phyloP scores from a whole-genome alignment of 164 flowering plant species.

The Aristolochia californica region DNA sequence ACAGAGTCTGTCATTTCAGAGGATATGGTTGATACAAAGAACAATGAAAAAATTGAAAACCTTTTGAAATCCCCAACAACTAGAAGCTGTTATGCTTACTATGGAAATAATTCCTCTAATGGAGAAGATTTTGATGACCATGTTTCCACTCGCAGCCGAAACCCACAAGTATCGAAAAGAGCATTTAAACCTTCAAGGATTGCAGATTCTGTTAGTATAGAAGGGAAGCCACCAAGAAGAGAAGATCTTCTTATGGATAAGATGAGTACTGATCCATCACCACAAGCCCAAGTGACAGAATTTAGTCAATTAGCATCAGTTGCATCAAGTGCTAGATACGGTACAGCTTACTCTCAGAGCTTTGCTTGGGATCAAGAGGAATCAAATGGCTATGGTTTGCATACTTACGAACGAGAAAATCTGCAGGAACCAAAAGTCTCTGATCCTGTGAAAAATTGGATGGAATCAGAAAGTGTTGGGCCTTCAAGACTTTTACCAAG shows the following conservation, averaged over 20 bases:
- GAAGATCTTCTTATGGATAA: constrained; percentile 8
- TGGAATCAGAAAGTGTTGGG: constrained; percentile 18
- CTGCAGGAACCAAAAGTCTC: constrained; percentile 4
- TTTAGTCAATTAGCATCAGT: constrained; percentile 10
- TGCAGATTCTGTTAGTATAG: constrained; percentile 8
- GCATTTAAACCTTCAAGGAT: constrained; percentile 10
- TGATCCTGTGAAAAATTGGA: constrained; percentile 14
- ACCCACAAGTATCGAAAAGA: constrained; percentile 10
- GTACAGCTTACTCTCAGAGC: constrained; percentile 4
- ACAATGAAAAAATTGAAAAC: constrained; percentile 12
- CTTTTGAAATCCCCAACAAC: constrained; percentile 25
- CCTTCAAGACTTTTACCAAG: constrained; percentile 14
- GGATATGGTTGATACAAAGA: constrained; percentile 13
- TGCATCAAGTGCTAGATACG: constrained; percentile 9
- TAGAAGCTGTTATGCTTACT: constrained; percentile 35
- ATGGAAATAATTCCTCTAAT: constrained; percentile 53
- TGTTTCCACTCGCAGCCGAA: constrained; percentile 17
- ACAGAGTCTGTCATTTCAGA: constrained; percentile 14
- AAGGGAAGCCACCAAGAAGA: constrained; percentile 14
- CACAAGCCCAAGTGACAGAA: constrained; percentile 12
- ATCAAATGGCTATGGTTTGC: constrained; percentile 7
- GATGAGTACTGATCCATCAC: constrained; percentile 9
- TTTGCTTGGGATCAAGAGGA: constrained; percentile 13
- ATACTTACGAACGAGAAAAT: constrained; percentile 3
- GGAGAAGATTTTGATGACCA: constrained; percentile 39